These are phyloP conservation scores for Citrus sinensis DNA, from an alignment of 345 rosid genomes.

Conservation along the genomic window DVS_A1.0 CM039166.1:25533001-25533500, in stretches of 20 bases:
- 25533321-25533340: conserved; percentile 61
- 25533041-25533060: background rate
- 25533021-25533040: background rate
- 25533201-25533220: conserved; percentile 69
- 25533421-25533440: conserved; percentile 38
- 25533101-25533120: background rate
- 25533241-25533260: conserved; percentile 62
- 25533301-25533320: conserved; percentile 56
- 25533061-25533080: background rate
- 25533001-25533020: background rate
- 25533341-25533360: conserved; percentile 65
- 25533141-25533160: no score
- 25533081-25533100: background rate
- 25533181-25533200: conserved; percentile 36
- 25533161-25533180: background rate
- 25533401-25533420: conserved; percentile 55
- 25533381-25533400: conserved; percentile 70
- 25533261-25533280: conserved; percentile 83
- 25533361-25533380: conserved; percentile 69
- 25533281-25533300: conserved; percentile 81
- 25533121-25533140: background rate
- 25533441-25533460: conserved; percentile 67
- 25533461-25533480: conserved; percentile 62
- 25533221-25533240: conserved; percentile 69
- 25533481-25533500: conserved; percentile 65